These are phyloP conservation scores for Dovyalis caffra DNA, from an alignment of 345 rosid species.

Conservation along the genomic window DNA sequence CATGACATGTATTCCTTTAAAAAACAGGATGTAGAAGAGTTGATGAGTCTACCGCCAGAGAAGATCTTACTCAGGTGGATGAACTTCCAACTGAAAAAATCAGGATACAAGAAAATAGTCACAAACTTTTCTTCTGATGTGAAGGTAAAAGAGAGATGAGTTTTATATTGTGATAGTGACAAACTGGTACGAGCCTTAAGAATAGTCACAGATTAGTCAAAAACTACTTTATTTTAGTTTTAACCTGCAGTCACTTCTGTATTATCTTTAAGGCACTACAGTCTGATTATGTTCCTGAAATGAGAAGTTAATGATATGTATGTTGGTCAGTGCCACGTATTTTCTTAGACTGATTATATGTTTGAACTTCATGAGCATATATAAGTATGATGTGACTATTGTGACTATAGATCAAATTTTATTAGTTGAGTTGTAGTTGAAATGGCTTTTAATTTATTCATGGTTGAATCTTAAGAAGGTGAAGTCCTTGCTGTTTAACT, in stretches of 20 bases:
- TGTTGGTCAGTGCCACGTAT: background rate
- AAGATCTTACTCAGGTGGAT: conserved; percentile 95
- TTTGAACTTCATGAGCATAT: background rate
- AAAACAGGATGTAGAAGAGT: conserved; percentile 91
- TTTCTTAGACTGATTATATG: background rate
- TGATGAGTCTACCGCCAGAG: conserved; percentile 98
- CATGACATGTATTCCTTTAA: conserved; percentile 5
- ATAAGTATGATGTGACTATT: background rate
- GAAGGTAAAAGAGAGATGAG: conserved; percentile 55
- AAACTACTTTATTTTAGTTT: background rate
- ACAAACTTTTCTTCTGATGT: conserved; percentile 95
- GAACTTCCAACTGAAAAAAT: conserved; percentile 89
- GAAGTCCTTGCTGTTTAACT: background rate
- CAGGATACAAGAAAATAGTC: conserved; percentile 68
- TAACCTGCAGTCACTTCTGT: background rate
- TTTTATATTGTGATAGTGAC: background rate
- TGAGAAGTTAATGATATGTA: background rate
- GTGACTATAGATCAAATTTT: no score
- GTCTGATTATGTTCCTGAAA: background rate
- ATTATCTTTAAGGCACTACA: background rate
- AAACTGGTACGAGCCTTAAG: background rate
- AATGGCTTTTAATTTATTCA: background rate
- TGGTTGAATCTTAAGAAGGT: background rate
- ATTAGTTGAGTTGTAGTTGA: background rate
- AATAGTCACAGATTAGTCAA: background rate